Evolutionary conservation across 2,329 filamentous ascomycete genomes (phyloP).

Genomic region (Botryotinia calthae): DNA sequence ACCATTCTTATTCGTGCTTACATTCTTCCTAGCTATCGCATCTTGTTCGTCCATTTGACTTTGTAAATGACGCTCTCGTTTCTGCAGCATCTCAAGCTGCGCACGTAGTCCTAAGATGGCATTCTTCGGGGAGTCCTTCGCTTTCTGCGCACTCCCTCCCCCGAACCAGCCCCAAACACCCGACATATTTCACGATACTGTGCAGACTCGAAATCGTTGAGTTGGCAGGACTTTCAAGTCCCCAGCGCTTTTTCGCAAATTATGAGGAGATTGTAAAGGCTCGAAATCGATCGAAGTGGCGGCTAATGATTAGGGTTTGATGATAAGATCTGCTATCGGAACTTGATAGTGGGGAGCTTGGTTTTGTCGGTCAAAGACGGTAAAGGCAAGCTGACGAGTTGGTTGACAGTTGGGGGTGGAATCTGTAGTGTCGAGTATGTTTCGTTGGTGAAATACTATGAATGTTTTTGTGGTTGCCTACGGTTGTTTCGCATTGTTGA

Average conservation of each 20-base stretch:
- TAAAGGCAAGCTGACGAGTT: not conserved
- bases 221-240: conserved; percentile 17
- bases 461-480: conserved; percentile 27
- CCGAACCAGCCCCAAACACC: conserved; percentile 89
- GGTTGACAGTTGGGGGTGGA: not conserved
- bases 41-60: conserved; percentile 94
- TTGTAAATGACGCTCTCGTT: conserved; percentile 88
- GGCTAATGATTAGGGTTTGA: conserved; percentile 17
- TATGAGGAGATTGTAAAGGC: not conserved
- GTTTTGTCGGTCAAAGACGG: conserved; percentile 24
- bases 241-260: conserved; percentile 10
- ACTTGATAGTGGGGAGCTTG: conserved; percentile 32
- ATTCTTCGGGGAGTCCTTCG: conserved; percentile 94
- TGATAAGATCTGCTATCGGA: conserved; percentile 7
- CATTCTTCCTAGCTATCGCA: conserved; percentile 80
- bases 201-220: conserved; percentile 21
- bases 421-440: not conserved
- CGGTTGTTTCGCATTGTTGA: conserved; percentile 20
- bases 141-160: conserved; percentile 75
- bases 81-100: conserved; percentile 96
- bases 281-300: conserved; percentile 1
- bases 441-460: not conserved
- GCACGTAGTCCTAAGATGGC: conserved; percentile 84
- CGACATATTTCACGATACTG: conserved; percentile 50
- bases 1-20: conserved; percentile 89